These are phyloP conservation scores for Fraxinus floribunda DNA, from an alignment of 305 asterid genomes.

Conservation along the genomic window DNA sequence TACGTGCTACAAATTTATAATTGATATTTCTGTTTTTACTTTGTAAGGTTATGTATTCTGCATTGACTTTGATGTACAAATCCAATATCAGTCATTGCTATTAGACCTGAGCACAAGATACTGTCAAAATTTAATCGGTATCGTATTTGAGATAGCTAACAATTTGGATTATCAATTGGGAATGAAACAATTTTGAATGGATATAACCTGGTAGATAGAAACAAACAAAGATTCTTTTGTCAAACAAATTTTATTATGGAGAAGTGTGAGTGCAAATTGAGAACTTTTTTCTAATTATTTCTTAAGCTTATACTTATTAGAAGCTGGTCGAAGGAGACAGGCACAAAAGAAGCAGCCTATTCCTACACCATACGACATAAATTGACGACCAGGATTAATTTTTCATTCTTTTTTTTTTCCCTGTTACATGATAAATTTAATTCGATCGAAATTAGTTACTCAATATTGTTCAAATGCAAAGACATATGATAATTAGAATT, in stretches of 20 bases:
- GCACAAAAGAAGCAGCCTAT: not conserved
- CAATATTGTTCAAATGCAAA: not conserved
- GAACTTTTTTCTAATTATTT: not conserved
- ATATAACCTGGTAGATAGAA: not conserved
- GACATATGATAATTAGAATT: not conserved
- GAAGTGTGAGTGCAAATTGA: not conserved
- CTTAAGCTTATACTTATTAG: not conserved
- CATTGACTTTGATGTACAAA: not conserved
- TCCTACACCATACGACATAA: not conserved
- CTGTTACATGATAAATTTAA: not conserved
- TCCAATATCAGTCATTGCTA: not conserved
- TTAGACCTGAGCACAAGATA: constrained; percentile 1
- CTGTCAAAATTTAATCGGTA: not conserved
- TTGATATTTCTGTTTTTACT: constrained; percentile 2
- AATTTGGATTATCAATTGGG: not conserved
- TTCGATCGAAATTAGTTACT: not conserved
- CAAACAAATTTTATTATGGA: not conserved
- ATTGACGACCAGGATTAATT: not conserved
- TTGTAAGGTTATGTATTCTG: not conserved
- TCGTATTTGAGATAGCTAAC: not conserved
- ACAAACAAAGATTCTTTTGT: not conserved
- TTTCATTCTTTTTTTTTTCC: not conserved
- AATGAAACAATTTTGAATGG: not conserved
- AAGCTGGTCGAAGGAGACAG: not conserved
- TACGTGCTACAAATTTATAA: constrained; percentile 33